These are phyloP conservation scores for Dendrobium huoshanense DNA, from an alignment of 106 monocot species.

Conservation along the genomic window DNA sequence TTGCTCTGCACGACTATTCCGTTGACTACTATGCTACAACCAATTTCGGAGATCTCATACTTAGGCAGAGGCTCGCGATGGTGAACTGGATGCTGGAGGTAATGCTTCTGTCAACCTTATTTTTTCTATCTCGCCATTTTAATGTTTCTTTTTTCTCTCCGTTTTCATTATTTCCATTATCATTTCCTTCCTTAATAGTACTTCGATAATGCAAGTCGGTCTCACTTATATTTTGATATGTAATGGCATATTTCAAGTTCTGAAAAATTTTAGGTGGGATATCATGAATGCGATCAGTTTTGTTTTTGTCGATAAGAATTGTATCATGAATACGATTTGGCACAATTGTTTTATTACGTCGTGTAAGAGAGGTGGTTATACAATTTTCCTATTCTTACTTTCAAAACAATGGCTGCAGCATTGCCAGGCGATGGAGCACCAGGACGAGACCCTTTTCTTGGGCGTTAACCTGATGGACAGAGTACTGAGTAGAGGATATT, in stretches of 20 bases:
- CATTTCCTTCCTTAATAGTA: neutral
- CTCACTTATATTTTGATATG: no score
- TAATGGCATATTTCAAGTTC: no score
- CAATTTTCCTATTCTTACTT: neutral
- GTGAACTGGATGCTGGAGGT: conserved; percentile 95
- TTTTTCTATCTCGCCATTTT: conserved; percentile 1
- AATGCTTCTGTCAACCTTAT: neutral
- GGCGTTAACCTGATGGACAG: conserved; percentile 79
- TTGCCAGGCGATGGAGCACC: conserved; percentile 38
- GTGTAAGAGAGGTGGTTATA: neutral
- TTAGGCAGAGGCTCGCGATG: conserved; percentile 64
- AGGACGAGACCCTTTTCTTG: conserved; percentile 75
- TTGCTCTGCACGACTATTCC: conserved; percentile 31
- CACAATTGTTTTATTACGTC: neutral
- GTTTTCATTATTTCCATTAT: neutral
- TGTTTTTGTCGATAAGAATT: neutral
- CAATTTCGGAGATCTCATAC: conserved; percentile 40
- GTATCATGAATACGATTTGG: no score
- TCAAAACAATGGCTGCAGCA: conserved; percentile 37
- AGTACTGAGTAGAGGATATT: conserved; percentile 66
- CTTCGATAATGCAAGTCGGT: neutral
- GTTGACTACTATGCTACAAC: conserved; percentile 25
- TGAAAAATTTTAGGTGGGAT: no score
- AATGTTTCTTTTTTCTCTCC: neutral
- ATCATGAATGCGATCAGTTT: neutral